Conservation (phyloP, 208 protist species). For the Acanthamoeba lenticulata region DNA sequence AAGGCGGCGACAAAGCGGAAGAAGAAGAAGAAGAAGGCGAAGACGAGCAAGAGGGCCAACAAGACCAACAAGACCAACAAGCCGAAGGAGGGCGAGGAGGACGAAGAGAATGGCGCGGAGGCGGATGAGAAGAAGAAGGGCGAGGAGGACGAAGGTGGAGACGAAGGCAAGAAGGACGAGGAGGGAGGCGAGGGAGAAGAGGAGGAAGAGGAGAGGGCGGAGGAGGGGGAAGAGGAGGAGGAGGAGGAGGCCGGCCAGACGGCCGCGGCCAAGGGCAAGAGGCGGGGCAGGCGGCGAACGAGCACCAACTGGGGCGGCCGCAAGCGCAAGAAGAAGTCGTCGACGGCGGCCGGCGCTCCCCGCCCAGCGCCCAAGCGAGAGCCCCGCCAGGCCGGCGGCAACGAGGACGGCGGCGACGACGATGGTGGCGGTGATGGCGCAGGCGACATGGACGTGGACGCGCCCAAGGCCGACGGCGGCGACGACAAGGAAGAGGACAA, state of each 20-base stretch:
- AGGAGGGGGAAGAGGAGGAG: neutral
- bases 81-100: neutral
- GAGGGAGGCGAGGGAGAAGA: neutral
- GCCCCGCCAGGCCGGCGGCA: no score
- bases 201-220: neutral
- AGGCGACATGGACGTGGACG: neutral
- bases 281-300: neutral
- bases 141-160: neutral
- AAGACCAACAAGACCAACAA: neutral
- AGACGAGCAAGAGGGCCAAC: neutral
- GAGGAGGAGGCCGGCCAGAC: neutral
- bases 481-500: neutral
- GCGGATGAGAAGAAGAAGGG: neutral
- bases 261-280: neutral
- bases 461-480: neutral
- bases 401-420: neutral
- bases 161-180: neutral
- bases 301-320: neutral
- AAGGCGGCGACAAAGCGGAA: neutral
- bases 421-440: neutral
- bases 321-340: slow-evolving; percentile 9
- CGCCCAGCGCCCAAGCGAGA: neutral
- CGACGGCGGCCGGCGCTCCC: no score
- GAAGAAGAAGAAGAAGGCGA: neutral
- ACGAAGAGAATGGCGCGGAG: neutral